These are phyloP conservation scores for Panellus pusillus DNA, from an alignment of 768 basidiomycete species.

Conservation along the genomic window DNA sequence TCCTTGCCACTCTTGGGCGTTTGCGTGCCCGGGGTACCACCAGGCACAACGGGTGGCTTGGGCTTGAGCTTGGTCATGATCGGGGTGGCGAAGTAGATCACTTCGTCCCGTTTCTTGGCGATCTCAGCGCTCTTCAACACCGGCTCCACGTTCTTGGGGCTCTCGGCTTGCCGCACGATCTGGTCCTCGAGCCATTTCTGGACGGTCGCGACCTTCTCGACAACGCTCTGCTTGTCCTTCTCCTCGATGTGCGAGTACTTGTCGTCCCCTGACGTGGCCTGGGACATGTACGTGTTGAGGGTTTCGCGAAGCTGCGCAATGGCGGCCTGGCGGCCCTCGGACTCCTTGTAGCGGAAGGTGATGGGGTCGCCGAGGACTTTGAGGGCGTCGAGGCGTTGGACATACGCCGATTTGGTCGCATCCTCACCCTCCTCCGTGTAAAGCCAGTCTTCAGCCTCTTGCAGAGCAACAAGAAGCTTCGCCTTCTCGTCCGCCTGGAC, in stretches of 20 bases:
- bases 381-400: conserved; percentile 76
- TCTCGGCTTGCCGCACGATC: conserved; percentile 82
- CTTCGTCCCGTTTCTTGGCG: conserved; percentile 87
- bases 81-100: conserved; percentile 85
- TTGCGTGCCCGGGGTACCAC: conserved; percentile 63
- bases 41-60: conserved; percentile 59
- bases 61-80: conserved; percentile 94
- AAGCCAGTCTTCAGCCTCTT: conserved; percentile 92
- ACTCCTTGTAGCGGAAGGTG: conserved; percentile 77
- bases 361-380: conserved; percentile 88
- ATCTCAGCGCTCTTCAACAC: conserved; percentile 82
- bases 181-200: conserved; percentile 98
- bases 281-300: conserved; percentile 80
- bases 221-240: conserved; percentile 80
- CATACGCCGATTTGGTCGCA: conserved; percentile 93
- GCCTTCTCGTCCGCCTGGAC: conserved; percentile 77
- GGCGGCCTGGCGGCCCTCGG: conserved; percentile 75
- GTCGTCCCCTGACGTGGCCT: conserved; percentile 84
- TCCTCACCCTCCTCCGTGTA: conserved; percentile 98
- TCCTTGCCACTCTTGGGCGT: conserved; percentile 69
- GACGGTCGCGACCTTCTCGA: conserved; percentile 87
- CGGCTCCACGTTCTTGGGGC: conserved; percentile 85
- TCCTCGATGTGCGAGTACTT: conserved; percentile 87
- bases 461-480: conserved; percentile 66
- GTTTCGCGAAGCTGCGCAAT: conserved; percentile 81